These are phyloP conservation scores for Antarctomyces pellizariae DNA, from an alignment of 495 filamentous ascomycete genomes.

Conservation along the genomic window DNA sequence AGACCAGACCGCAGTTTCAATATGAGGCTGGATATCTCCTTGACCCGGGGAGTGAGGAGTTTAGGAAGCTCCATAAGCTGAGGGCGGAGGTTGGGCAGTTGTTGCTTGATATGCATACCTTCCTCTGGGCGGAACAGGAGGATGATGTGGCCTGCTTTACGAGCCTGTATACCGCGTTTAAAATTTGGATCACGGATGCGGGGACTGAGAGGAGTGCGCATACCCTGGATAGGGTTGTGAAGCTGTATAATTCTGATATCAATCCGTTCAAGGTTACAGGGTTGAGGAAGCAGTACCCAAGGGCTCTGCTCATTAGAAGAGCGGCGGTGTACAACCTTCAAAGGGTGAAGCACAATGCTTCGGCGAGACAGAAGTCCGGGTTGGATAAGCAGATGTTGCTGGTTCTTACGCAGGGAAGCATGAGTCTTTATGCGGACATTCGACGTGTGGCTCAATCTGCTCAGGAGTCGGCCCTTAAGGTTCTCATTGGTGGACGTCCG, in stretches of 20 bases:
- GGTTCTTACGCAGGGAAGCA: constrained; percentile 74
- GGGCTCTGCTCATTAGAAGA: constrained; percentile 67
- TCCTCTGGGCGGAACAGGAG: constrained; percentile 64
- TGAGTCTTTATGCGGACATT: constrained; percentile 90
- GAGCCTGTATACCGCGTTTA: constrained; percentile 71
- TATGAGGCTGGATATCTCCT: constrained; percentile 78
- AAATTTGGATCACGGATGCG: constrained; percentile 93
- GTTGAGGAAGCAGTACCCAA: constrained; percentile 73
- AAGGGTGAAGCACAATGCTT: constrained; percentile 76
- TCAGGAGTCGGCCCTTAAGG: constrained; percentile 83
- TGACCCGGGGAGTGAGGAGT: constrained; percentile 31
- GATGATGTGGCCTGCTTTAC: constrained; percentile 94
- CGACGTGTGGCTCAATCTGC: constrained; percentile 80
- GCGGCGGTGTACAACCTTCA: constrained; percentile 90
- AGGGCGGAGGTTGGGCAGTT: constrained; percentile 58
- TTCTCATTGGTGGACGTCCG: constrained; percentile 60
- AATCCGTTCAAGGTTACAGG: constrained; percentile 87
- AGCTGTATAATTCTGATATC: constrained; percentile 64
- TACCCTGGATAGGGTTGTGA: constrained; percentile 64
- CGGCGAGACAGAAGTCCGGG: constrained; percentile 58
- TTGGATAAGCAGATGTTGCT: constrained; percentile 64
- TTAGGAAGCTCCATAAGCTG: constrained; percentile 53
- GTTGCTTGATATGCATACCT: constrained; percentile 63
- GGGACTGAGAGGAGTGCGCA: constrained; percentile 91
- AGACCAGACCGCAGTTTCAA: constrained; percentile 54